Conservation (phyloP, 192 early-diverging fungal genomes). For the Linnemannia exigua region DNA sequence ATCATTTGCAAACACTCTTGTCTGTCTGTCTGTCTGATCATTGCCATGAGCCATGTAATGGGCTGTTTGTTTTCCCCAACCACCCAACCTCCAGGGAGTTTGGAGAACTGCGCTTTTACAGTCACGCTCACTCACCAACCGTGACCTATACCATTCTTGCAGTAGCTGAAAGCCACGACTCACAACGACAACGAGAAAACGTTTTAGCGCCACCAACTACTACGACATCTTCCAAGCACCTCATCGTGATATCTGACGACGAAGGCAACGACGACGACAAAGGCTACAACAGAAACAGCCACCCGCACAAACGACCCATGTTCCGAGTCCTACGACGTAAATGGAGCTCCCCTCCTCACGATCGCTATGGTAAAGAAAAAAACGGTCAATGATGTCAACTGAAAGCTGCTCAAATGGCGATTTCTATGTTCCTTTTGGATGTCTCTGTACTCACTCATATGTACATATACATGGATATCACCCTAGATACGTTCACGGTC, state of each 20-base stretch:
- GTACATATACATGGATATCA: not conserved
- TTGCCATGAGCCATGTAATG: not conserved
- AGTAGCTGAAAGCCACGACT: not conserved
- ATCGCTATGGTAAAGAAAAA: not conserved
- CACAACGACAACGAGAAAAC: not conserved
- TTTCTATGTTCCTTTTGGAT: not conserved
- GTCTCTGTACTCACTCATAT: not conserved
- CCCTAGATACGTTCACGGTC: slow-evolving; percentile 29
- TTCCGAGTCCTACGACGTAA: not conserved
- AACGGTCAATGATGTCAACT: not conserved
- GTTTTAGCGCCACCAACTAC: not conserved
- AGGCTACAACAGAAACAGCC: not conserved
- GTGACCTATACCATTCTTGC: not conserved
- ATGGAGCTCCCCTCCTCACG: not conserved
- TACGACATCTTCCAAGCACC: not conserved
- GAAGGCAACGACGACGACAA: not conserved
- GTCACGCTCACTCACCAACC: no score
- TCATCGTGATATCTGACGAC: not conserved
- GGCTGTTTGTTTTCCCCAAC: no score
- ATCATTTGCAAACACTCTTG: not conserved
- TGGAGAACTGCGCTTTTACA: no score
- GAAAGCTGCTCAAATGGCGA: not conserved
- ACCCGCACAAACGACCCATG: not conserved
- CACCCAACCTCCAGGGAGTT: no score
- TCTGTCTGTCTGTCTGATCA: not conserved